Evolutionary conservation across 106 monocot species (phyloP), one percentile per base, ranked within the genome.

Genomic region (Vanilla planifolia): DNA sequence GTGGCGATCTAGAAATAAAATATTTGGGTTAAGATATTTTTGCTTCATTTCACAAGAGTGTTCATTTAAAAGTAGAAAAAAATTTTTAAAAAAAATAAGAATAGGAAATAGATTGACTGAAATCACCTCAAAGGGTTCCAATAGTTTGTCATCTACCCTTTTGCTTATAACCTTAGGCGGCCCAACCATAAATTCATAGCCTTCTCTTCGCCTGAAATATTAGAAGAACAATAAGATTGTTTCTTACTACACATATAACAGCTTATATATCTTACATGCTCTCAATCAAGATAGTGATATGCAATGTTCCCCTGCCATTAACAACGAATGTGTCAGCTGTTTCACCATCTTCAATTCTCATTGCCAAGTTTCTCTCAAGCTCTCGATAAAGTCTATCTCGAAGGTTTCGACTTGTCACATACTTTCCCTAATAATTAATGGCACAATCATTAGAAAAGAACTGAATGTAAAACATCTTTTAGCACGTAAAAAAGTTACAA

Each of bases 151-250:
- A 33, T 84, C 75, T 21, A 85, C 79, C 11, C 21, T 79, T 67
- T 96, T 96, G 70, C 82, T 91, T 37, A 96, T 96, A 63, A 96
- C 96, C 78, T 96, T 96, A 0, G 96, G 96, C 32, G 96, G 84
- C 47, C 96, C 96, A 45, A 96, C 87, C 96, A 96, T 91, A 72
- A 96, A 96, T 37, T 96, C 96, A 73, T 82, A 96, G 70, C 91
- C 96, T 84, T 96, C 96, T 67, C 96, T 81, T 66, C 95, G 69
- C 96, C 96, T 96, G 70, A 20, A 70, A 50, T 33, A 46, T 57
- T 57, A 35, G 17, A 35, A 35, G 35, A 30, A 29, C 53, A 5
- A 57, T 35, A 21, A 36, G 35, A 70, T n/a, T n/a, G 26, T 6
- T 64, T 21, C 13, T 52, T 63, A 8, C 28, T 45, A 45, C 1